Percentiles rank a stretch among this genome's conserved stretches.
Evolutionary conservation across 192 early-diverging fungal species (phyloP).

Genomic region (Backusella tarrabulga): DNA sequence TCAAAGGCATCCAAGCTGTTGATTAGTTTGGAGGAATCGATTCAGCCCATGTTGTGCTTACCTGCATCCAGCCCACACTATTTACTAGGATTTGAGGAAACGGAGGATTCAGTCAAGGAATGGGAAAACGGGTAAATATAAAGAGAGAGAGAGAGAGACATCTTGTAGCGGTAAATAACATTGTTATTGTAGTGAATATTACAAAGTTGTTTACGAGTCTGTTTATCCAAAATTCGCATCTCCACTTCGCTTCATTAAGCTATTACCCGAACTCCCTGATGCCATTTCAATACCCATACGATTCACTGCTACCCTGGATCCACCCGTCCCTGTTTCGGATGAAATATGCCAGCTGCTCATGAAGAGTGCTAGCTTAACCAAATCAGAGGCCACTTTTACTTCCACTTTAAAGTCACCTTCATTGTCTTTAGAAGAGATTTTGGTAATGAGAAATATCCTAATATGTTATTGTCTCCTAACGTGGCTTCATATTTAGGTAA

Average conservation of each 20-base stretch:
- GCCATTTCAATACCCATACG: slow-evolving; percentile 19
- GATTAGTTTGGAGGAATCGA: slow-evolving; percentile 28
- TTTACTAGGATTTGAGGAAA: slow-evolving; percentile 29
- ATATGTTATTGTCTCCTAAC: background rate
- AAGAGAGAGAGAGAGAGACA: too few relatives aligned
- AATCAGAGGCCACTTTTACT: background rate
- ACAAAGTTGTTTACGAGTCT: slow-evolving; percentile 24
- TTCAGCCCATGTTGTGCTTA: background rate
- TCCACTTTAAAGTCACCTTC: background rate
- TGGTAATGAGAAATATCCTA: background rate
- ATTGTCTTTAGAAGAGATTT: slow-evolving; percentile 26
- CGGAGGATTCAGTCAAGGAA: slow-evolving; percentile 18
- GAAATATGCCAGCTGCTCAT: slow-evolving; percentile 18
- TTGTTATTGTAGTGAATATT: slow-evolving; percentile 12
- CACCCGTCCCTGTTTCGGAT: slow-evolving; percentile 29
- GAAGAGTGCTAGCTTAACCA: slow-evolving; percentile 6
- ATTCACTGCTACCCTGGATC: slow-evolving; percentile 27
- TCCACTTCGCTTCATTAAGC: slow-evolving; percentile 23
- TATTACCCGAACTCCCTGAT: slow-evolving; percentile 10
- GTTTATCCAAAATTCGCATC: slow-evolving; percentile 11
- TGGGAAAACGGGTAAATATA: slow-evolving; percentile 19
- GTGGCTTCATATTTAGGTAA: background rate
- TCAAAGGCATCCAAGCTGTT: slow-evolving; percentile 5
- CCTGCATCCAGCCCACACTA: slow-evolving; percentile 20
- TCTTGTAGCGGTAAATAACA: background rate